Percentiles rank a stretch among this genome's conserved stretches.
Evolutionary conservation across 2,329 filamentous ascomycete genomes (phyloP).

Genomic region (Arthrocladium fulminans): DNA sequence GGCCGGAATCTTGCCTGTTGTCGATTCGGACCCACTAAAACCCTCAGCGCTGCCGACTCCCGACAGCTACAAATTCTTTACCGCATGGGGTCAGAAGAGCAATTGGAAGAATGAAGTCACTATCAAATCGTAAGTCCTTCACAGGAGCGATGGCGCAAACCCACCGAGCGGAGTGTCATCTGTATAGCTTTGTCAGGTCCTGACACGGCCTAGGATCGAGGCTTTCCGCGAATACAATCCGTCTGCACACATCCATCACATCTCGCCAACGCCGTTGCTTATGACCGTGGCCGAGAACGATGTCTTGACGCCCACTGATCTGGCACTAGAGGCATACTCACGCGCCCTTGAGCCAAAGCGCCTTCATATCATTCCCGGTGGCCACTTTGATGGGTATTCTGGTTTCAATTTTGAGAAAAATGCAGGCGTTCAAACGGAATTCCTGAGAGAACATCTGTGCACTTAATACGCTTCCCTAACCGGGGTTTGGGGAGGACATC

Average conservation of each 20-base stretch:
- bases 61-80: conserved; percentile 31
- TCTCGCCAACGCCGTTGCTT: conserved; percentile 33
- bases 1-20: conserved; percentile 26
- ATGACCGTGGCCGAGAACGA: conserved; percentile 31
- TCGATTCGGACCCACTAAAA: conserved; percentile 26
- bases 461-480: conserved; percentile 46
- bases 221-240: conserved; percentile 20
- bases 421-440: conserved; percentile 27
- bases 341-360: conserved; percentile 34
- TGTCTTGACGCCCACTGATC: conserved; percentile 27
- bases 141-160: conserved; percentile 9
- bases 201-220: conserved; percentile 7
- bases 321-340: conserved; percentile 30
- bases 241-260: conserved; percentile 28
- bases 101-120: conserved; percentile 35
- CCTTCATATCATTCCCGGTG: conserved; percentile 30
- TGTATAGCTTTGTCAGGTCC: too few relatives aligned
- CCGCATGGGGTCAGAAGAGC: conserved; percentile 26
- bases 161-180: conserved; percentile 11
- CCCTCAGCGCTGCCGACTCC: conserved; percentile 28
- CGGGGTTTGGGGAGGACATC: too few relatives aligned
- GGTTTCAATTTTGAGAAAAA: conserved; percentile 24
- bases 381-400: conserved; percentile 35
- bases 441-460: conserved; percentile 24
- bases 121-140: conserved; percentile 23